Evolutionary conservation across 1,139 yeast genomes (phyloP), one percentile per base, ranked within the genome.

Genomic region (Williopsis jadinii): DNA sequence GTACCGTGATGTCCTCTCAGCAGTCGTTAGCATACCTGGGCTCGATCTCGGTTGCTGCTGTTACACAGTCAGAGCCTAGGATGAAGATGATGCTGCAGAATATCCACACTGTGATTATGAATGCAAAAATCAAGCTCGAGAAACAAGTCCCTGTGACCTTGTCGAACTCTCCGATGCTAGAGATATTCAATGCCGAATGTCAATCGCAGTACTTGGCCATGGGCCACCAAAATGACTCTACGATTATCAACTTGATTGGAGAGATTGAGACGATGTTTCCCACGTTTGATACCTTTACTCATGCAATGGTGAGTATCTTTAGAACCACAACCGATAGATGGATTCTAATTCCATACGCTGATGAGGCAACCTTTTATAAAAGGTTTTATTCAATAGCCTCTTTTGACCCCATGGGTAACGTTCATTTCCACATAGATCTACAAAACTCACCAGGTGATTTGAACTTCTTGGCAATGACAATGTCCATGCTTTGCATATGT

Each of bases 41-140:
- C 1, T 46, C 49, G 15, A 46, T 45, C 11, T 48, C 51, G 3
- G 46, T 46, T 9, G 44, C 44, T 5, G 46, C 51, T 2, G 34
- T 46, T 24, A 40, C 46, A 2, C 45, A 41, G 24, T 32, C 48
- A 2, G 49, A 48, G 26, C 47, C 49, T 5, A 39, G 40, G 30
- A 38, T 46, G 42, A 44, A 41, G 27, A 30, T 42, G 11, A 36
- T 46, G 2, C 26, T 44, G 5, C 42, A 33, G 8, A 44, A 48
- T 24, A 41, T 45, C 27, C 46, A 45, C 32, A 37, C 19, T 32
- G 48, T 43, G 11, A 42, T 45, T 11, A 34, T 44, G 36, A 39
- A 36, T 33, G 43, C 37, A 28, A 40, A 46, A 26, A 5, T 37
- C 12, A 28, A 32, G 9, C 37, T 41, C 13, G 49, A 47, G 30